Percentiles rank a stretch among this genome's conserved stretches.
These are phyloP conservation scores for Leishmania arabica DNA, from an alignment of 208 protist species.

Conservation along the genomic window DNA sequence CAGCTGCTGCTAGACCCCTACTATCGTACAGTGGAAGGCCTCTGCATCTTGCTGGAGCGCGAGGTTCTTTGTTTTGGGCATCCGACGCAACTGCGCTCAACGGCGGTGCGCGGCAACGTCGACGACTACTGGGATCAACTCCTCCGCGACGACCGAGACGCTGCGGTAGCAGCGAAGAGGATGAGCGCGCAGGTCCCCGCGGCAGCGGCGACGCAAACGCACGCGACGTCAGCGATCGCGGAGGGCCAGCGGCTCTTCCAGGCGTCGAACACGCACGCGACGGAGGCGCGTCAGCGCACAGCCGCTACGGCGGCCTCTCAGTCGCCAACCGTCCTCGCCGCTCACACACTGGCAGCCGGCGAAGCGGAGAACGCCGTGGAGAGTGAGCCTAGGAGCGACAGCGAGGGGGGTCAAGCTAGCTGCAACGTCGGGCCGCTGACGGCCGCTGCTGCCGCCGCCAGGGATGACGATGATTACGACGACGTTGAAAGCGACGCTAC, in stretches of 20 bases:
- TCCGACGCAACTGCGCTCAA: slow-evolving; percentile 26
- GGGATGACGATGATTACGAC: slow-evolving; percentile 2
- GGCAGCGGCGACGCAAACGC: background rate
- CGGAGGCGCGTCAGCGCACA: background rate
- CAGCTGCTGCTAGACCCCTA: slow-evolving; percentile 92
- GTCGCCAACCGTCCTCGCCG: background rate
- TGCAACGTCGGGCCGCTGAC: background rate
- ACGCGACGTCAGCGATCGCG: background rate
- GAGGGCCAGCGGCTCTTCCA: too few relatives aligned
- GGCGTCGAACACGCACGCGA: background rate
- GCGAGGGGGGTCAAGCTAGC: background rate
- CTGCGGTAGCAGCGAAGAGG: background rate
- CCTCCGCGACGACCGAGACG: background rate
- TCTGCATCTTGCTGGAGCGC: slow-evolving; percentile 92
- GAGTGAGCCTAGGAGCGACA: slow-evolving; percentile 1
- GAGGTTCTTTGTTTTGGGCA: slow-evolving; percentile 94
- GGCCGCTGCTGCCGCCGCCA: background rate
- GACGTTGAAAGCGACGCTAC: background rate
- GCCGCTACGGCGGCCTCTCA: background rate
- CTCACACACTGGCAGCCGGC: background rate
- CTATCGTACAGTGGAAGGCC: slow-evolving; percentile 93
- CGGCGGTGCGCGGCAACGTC: slow-evolving; percentile 23
- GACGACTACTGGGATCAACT: slow-evolving; percentile 16
- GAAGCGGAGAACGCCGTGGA: background rate
- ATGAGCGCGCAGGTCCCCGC: background rate